A percentile compares a stretch with the other conserved stretches of the same genome.
Evolutionary conservation across 306 rosid species (phyloP).

Genomic region (Gillenia trifoliata): DNA sequence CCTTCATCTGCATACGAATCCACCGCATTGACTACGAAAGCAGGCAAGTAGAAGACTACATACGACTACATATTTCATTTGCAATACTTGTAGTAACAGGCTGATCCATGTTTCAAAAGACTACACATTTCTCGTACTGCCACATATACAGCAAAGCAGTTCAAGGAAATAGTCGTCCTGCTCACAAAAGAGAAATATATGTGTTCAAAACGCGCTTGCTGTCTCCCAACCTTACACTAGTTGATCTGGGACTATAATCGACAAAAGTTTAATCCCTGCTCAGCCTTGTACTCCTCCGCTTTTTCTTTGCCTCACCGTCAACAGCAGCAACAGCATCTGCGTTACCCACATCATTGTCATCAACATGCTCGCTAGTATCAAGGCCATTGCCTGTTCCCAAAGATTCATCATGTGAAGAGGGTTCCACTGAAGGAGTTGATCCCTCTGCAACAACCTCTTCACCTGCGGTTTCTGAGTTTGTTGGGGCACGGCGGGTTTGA

Average conservation of each 20-base stretch:
- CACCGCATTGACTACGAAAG: no score
- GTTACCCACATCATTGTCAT: neutral
- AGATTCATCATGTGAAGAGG: neutral
- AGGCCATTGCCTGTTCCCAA: neutral
- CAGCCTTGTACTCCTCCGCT: constrained; percentile 6
- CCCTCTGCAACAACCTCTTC: constrained; percentile 12
- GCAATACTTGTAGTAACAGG: neutral
- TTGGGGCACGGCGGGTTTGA: constrained; percentile 19
- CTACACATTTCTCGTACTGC: neutral
- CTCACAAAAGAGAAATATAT: neutral
- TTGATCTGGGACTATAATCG: neutral
- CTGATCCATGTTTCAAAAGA: neutral
- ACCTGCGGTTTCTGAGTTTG: constrained; percentile 11
- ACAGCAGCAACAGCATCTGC: neutral
- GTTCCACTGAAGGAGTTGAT: neutral
- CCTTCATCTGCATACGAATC: no score
- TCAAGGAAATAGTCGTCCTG: neutral
- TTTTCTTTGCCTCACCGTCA: constrained; percentile 4
- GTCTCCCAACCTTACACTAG: neutral
- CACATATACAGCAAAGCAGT: neutral
- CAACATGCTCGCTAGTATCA: neutral
- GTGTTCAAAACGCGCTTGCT: neutral
- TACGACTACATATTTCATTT: neutral
- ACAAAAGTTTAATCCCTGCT: neutral
- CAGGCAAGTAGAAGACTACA: no score